Base-by-base conservation (phyloP, 2,329 filamentous ascomycete genomes). In the Sporothrix protearum region DNA sequence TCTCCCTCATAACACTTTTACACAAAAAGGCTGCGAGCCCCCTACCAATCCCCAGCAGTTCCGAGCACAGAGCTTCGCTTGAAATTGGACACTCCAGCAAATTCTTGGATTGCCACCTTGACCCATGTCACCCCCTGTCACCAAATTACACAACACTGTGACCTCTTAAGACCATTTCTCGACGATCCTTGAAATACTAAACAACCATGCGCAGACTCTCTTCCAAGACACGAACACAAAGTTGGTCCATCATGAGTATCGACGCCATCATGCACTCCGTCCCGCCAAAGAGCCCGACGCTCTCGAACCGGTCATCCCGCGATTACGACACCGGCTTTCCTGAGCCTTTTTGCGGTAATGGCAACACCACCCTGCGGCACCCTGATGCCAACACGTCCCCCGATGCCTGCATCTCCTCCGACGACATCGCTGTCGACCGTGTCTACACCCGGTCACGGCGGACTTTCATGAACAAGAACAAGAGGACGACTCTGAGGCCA, bases 341-440 rank as follows among this genome's bases (percentile, higher is more conserved):
- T 1, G 84, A 86, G 72, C 80, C 83, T 0, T 85, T 86, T 59
- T 82, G 82, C 70, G 81, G 80, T 70, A 77, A 85, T 30, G 70
- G 84, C 73, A 90, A 89, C 75, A 91, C 88, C 16, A 88, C 87
- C 2, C 81, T 87, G 19, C 86, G 86, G 25, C 88, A 90, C 73
- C 88, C 88, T 28, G 87, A 89, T 22, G 88, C 88, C 72, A 84
- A 89, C 75, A 82, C 86, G 7, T 85, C 84, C 16, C 84, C 84
- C 66, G 83, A 87, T 73, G 88, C 87, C 59, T 84, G 81, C 76
- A 87, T 91, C 72, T 84, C 83, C 51, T 83, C 85, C 70, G 83
- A 85, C 69, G 86, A 89, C 73, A 79, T 87, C 59, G 81, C 83
- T 69, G 79, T 83, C 0, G 78, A 79, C 30, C 80, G 80, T 66